Percentiles rank a stretch among this genome's conserved stretches.
These are phyloP conservation scores for Symbiodinium natans DNA, from an alignment of 73 alveolate species.

Conservation along the genomic window DNA sequence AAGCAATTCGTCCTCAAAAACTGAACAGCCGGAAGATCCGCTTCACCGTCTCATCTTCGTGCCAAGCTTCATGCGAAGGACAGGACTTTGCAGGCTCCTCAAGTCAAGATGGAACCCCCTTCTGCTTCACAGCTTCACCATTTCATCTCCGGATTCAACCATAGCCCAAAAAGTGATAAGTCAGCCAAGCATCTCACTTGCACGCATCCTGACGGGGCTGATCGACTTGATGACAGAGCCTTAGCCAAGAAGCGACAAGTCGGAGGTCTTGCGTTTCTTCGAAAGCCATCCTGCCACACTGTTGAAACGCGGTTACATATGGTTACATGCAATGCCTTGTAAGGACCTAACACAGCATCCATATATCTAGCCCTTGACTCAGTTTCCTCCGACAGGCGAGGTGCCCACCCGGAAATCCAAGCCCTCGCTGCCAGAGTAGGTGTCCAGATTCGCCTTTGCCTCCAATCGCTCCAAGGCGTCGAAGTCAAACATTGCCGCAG, in stretches of 20 bases:
- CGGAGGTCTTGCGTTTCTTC: too few species aligned
- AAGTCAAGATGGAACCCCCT: too few species aligned
- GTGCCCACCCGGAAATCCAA: neutral
- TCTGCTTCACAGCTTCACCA: too few species aligned
- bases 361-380: neutral
- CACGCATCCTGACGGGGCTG: neutral
- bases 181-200: neutral
- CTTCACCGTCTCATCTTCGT: neutral
- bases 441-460: neutral
- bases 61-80: neutral
- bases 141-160: too few species aligned
- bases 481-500: neutral
- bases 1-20: too few species aligned
- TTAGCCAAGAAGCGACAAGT: neutral
- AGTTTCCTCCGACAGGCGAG: neutral
- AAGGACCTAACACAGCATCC: too few species aligned
- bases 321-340: neutral
- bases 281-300: neutral
- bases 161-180: too few species aligned
- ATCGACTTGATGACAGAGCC: neutral
- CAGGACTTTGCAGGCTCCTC: neutral
- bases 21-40: too few species aligned
- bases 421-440: neutral
- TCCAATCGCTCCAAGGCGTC: neutral
- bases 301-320: neutral